phyloP scores from a whole-genome alignment of 2,329 filamentous ascomycete species.

The Alternaria triticimaculans region DNA sequence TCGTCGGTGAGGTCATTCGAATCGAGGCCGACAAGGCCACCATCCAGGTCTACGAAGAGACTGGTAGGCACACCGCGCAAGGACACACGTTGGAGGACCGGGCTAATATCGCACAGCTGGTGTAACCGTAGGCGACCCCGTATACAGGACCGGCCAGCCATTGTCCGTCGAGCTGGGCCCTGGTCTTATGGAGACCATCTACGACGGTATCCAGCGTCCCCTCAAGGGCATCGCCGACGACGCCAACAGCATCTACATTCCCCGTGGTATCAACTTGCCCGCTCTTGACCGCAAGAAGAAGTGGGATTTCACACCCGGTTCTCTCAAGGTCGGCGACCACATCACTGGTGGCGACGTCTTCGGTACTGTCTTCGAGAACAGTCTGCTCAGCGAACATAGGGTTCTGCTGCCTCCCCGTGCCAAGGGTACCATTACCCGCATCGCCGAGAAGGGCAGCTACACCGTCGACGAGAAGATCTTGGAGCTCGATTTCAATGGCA shows the following conservation, averaged over 20 bases:
- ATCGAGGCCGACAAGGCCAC: conserved; percentile 95
- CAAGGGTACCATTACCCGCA: conserved; percentile 88
- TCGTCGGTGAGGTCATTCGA: conserved; percentile 97
- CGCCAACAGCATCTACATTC: conserved; percentile 94
- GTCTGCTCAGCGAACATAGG: conserved; percentile 89
- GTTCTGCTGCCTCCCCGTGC: conserved; percentile 90
- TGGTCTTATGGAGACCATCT: conserved; percentile 97
- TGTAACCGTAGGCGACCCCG: conserved; percentile 94
- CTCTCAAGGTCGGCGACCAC: conserved; percentile 93
- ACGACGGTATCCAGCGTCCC: conserved; percentile 97
- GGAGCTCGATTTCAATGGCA: conserved; percentile 96
- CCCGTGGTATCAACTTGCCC: conserved; percentile 86
- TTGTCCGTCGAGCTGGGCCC: conserved; percentile 96
- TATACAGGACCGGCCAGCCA: conserved; percentile 88
- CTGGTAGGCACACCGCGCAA: conserved; percentile 65
- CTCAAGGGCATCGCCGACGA: conserved; percentile 80
- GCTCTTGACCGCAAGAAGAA: conserved; percentile 89
- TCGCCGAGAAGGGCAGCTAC: conserved; percentile 88
- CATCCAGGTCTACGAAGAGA: conserved; percentile 99
- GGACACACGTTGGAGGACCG: not conserved
- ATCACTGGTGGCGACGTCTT: conserved; percentile 96
- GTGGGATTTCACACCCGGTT: conserved; percentile 90
- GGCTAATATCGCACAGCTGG: conserved; percentile 69
- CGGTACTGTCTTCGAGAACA: conserved; percentile 95
- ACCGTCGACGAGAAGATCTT: conserved; percentile 93